Evolutionary conservation across 139 green algal species (phyloP), one percentile per base, ranked within the genome.

Genomic region (Chlorella ohadii): DNA sequence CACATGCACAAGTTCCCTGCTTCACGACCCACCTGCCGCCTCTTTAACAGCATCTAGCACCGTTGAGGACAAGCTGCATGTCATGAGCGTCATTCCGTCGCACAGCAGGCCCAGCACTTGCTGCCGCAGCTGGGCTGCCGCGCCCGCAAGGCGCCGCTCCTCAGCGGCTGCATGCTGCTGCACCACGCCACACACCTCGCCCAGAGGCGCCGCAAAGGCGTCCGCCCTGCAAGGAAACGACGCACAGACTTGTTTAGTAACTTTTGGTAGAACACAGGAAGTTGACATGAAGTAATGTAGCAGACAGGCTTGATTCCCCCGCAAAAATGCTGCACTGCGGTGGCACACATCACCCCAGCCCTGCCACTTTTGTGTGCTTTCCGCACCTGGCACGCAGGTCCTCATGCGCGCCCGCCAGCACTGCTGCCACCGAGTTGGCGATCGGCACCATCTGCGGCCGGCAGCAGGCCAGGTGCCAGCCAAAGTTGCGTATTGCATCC

Each of bases 381-480:
- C 4, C 72, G 0, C 72, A 80, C 75, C 75, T 34, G 23, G 75
- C 23, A 1, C 78, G 67, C 75, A 87, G 73, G 22, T 83, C 75
- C 15, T 65, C 31, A 34, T 84, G 84, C 59, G 63, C 63, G 4
- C 13, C 59, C 20, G 57, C 59, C 84, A 88, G 73, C 61, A 70
- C 81, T 47, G 70, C 66, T 0, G 83, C 87, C 23, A 81, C 84
- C 25, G 83, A 59, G 70, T 88, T 90, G 44, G 87, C 88, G 16
- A 90, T 31, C 28, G 88, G 76, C 2, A 83, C 78, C 88, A 92
- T 92, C 34, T 70, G 80, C 11, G 88, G 85, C 23, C 88, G 79
- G 23, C 47, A 73, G 1, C 34, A 28, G 6, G 81, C 82, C 77
- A 92, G 84, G 57, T 84, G 78, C 36, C 83, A 92, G 22, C 71